phyloP scores from a whole-genome alignment of 2,329 filamentous ascomycete genomes.

The Sporothrix inflata region DNA sequence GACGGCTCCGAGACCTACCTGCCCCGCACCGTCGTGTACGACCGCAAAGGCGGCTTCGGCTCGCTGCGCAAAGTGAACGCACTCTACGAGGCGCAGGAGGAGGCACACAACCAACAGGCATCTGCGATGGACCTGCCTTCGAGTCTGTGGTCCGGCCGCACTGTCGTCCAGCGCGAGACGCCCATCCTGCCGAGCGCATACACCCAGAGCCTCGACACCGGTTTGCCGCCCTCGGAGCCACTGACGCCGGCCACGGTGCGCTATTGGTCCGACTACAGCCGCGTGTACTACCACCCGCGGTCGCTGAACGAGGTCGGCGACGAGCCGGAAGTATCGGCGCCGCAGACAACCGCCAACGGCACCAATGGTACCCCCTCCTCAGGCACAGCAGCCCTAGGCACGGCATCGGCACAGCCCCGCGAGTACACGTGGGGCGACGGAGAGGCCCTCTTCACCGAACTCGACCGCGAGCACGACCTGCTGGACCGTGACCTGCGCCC shows the following conservation, averaged over 20 bases:
- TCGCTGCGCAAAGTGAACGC: slow-evolving; percentile 85
- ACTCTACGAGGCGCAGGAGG: slow-evolving; percentile 68
- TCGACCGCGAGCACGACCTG: slow-evolving; percentile 82
- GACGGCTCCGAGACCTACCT: slow-evolving; percentile 91
- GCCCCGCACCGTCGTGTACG: slow-evolving; percentile 89
- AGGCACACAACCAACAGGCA: slow-evolving; percentile 29
- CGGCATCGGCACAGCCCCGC: not conserved
- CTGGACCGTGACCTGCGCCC: slow-evolving; percentile 87
- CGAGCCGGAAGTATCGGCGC: slow-evolving; percentile 29
- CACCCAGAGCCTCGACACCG: slow-evolving; percentile 76
- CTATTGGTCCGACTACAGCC: slow-evolving; percentile 96
- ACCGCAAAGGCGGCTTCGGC: slow-evolving; percentile 91
- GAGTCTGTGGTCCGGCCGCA: slow-evolving; percentile 56
- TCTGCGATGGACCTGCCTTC: slow-evolving; percentile 27
- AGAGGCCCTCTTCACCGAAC: slow-evolving; percentile 71
- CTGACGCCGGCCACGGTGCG: slow-evolving; percentile 74
- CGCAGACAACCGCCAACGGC: not conserved
- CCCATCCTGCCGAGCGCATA: slow-evolving; percentile 74
- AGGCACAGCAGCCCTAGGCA: not conserved
- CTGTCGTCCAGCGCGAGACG: slow-evolving; percentile 69
- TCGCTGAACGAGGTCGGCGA: slow-evolving; percentile 75
- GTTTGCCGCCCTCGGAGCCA: slow-evolving; percentile 59
- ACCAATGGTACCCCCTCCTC: not conserved
- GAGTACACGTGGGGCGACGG: slow-evolving; percentile 63
- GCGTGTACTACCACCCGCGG: slow-evolving; percentile 87